These are phyloP conservation scores for Dillenia turbinata DNA, from an alignment of 164 flowering plant genomes.

Conservation along the genomic window DNA sequence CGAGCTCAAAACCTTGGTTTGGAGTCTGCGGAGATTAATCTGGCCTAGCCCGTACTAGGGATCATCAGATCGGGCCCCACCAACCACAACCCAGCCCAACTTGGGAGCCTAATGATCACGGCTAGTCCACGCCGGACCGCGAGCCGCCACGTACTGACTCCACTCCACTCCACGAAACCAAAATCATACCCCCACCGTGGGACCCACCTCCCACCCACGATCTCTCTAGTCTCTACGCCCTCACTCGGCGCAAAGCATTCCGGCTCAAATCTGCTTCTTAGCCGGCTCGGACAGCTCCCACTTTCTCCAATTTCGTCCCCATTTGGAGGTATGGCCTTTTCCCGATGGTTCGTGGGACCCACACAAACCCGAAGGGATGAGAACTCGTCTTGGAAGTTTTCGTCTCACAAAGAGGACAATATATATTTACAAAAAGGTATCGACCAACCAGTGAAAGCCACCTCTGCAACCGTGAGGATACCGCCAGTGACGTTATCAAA, in stretches of 20 bases:
- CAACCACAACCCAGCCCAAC: slow-evolving; percentile 23
- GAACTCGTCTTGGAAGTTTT: no score
- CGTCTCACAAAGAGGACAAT: no score
- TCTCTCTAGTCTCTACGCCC: no score
- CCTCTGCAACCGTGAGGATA: slow-evolving; percentile 14
- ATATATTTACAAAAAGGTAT: no score
- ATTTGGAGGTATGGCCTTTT: slow-evolving; percentile 46
- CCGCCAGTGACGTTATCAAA: slow-evolving; percentile 19
- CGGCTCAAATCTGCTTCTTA: no score
- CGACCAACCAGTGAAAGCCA: neutral
- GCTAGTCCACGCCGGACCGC: slow-evolving; percentile 58
- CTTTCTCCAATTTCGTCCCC: neutral
- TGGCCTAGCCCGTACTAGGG: neutral
- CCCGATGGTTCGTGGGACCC: slow-evolving; percentile 36
- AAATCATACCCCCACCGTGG: slow-evolving; percentile 28
- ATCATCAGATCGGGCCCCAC: slow-evolving; percentile 21
- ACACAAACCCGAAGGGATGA: neutral
- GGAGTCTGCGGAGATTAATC: no score
- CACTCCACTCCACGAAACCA: no score
- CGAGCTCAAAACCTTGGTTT: no score
- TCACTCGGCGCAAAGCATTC: neutral
- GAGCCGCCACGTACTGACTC: slow-evolving; percentile 39
- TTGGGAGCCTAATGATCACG: slow-evolving; percentile 35
- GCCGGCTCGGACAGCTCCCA: no score
- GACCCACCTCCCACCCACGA: slow-evolving; percentile 25